Conservation (phyloP, 495 filamentous ascomycete genomes). For the Ascobolus immersus region DNA sequence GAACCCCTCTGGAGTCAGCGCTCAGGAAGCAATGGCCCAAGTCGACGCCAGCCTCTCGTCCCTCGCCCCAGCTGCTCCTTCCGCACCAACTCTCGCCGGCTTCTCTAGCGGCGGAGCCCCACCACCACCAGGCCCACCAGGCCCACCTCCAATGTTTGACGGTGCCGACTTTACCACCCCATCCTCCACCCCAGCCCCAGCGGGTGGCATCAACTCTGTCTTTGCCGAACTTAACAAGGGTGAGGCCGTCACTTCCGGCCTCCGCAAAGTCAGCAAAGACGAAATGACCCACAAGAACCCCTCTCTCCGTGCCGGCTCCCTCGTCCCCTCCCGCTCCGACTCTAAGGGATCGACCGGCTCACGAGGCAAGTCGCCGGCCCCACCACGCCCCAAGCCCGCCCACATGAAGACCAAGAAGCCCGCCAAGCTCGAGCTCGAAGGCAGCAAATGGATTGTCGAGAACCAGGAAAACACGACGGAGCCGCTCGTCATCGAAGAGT, state of each 20-base stretch:
- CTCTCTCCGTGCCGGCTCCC: slow-evolving; percentile 45
- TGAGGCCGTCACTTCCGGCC: slow-evolving; percentile 53
- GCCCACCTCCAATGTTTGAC: slow-evolving; percentile 12
- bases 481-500: no score
- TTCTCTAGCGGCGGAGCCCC: slow-evolving; percentile 56
- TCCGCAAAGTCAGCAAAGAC: slow-evolving; percentile 78
- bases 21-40: slow-evolving; percentile 39
- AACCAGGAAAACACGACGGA: slow-evolving; percentile 79
- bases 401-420: slow-evolving; percentile 85
- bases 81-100: slow-evolving; percentile 32
- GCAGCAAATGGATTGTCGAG: slow-evolving; percentile 90
- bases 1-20: slow-evolving; percentile 57
- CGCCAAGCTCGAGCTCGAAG: slow-evolving; percentile 70
- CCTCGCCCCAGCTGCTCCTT: slow-evolving; percentile 16
- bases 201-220: slow-evolving; percentile 41
- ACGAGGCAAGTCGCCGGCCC: slow-evolving; percentile 54
- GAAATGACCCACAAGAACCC: slow-evolving; percentile 99
- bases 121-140: slow-evolving; percentile 36
- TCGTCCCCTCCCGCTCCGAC: slow-evolving; percentile 35
- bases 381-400: slow-evolving; percentile 82
- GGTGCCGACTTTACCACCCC: slow-evolving; percentile 8
- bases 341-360: slow-evolving; percentile 19
- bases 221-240: slow-evolving; percentile 81
- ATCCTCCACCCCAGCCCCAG: slow-evolving; percentile 9
- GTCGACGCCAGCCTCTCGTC: slow-evolving; percentile 26